Percentiles rank a stretch among this genome's conserved stretches.
Conservation (phyloP, 179 eudicot species). For the Gypsophila paniculata region DNA sequence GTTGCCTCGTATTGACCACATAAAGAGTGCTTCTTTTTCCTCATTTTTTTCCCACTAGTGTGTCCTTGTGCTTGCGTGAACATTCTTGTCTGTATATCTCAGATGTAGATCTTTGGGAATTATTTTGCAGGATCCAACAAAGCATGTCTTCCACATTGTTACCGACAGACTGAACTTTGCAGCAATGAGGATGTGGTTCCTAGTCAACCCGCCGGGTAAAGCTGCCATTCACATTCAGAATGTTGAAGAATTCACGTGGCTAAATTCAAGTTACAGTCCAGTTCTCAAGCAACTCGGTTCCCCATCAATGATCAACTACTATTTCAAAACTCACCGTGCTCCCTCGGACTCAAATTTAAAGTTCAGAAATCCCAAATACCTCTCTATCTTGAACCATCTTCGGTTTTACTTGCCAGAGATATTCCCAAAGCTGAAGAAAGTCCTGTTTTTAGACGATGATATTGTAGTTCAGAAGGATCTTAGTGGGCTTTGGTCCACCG, state of each 20-base stretch:
- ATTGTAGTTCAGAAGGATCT: slow-evolving; percentile 86
- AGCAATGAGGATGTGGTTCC: slow-evolving; percentile 98
- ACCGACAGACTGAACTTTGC: slow-evolving; percentile 94
- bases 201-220: slow-evolving; percentile 67
- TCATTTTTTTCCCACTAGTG: not conserved
- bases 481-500: slow-evolving; percentile 66
- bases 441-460: slow-evolving; percentile 89
- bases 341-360: slow-evolving; percentile 75
- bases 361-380: slow-evolving; percentile 85
- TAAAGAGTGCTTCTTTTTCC: too few relatives aligned
- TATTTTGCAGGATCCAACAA: slow-evolving; percentile 60
- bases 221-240: slow-evolving; percentile 80
- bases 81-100: slow-evolving; percentile 3
- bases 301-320: slow-evolving; percentile 77
- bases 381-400: slow-evolving; percentile 86
- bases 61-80: not conserved
- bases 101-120: slow-evolving; percentile 5
- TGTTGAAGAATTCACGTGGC: slow-evolving; percentile 89
- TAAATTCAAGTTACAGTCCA: slow-evolving; percentile 91
- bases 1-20: too few relatives aligned
- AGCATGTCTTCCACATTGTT: slow-evolving; percentile 83
- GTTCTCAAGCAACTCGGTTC: slow-evolving; percentile 82
- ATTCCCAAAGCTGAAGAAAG: slow-evolving; percentile 81
- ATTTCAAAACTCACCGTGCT: slow-evolving; percentile 71
- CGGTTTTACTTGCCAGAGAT: slow-evolving; percentile 93